Evolutionary conservation across 2,329 filamentous ascomycete species (phyloP).

Genomic region (Colletotrichum tofieldiae): DNA sequence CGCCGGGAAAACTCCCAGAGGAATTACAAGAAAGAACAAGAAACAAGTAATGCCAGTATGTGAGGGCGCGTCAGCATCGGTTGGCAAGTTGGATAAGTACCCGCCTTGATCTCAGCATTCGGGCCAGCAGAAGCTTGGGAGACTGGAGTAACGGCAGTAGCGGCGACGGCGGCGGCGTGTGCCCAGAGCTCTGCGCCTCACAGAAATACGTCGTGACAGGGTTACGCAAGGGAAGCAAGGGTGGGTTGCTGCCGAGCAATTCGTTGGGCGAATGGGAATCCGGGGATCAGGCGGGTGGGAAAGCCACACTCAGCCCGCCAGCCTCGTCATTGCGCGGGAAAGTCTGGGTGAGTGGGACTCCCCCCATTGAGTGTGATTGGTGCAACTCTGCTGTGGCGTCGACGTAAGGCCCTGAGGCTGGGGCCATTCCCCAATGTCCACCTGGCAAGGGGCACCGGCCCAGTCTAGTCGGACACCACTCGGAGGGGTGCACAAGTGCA

Average conservation of each 20-base stretch:
- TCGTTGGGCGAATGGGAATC: slow-evolving; percentile 27
- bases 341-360: slow-evolving; percentile 4
- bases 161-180: slow-evolving; percentile 37
- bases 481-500: slow-evolving; percentile 21
- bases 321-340: slow-evolving; percentile 36
- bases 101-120: slow-evolving; percentile 33
- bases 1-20: neutral
- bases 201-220: slow-evolving; percentile 40
- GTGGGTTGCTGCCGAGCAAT: neutral
- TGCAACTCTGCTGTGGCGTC: slow-evolving; percentile 11
- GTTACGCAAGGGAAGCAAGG: slow-evolving; percentile 32
- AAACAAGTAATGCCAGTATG: slow-evolving; percentile 24
- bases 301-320: slow-evolving; percentile 38
- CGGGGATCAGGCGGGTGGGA: slow-evolving; percentile 5
- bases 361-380: neutral
- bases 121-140: slow-evolving; percentile 35
- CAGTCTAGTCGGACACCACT: neutral
- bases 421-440: slow-evolving; percentile 25
- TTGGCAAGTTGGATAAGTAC: slow-evolving; percentile 39
- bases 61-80: slow-evolving; percentile 36
- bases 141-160: slow-evolving; percentile 26
- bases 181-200: slow-evolving; percentile 43
- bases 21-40: slow-evolving; percentile 21
- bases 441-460: slow-evolving; percentile 4
- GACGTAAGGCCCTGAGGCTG: slow-evolving; percentile 22